These are phyloP conservation scores for Akanthomyces muscarius DNA, from an alignment of 2,329 filamentous ascomycete genomes.

Conservation along the genomic window DNA sequence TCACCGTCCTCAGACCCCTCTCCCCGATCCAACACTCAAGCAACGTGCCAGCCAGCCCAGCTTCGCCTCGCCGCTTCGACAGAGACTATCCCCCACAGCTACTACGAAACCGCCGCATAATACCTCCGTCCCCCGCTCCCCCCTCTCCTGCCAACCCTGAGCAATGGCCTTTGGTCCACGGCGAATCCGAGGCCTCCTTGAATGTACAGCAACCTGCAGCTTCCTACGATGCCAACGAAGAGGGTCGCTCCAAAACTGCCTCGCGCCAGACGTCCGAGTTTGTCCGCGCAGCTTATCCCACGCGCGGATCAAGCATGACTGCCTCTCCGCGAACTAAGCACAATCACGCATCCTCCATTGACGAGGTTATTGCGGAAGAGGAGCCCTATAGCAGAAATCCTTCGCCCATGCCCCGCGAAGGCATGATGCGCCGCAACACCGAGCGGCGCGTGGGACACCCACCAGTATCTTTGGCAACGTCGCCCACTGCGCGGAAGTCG, in stretches of 20 bases:
- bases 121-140: slow-evolving; percentile 3
- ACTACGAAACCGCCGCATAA: slow-evolving; percentile 12
- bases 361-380: slow-evolving; percentile 22
- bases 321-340: slow-evolving; percentile 22
- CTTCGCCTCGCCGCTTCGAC: slow-evolving; percentile 11
- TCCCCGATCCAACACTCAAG: slow-evolving; percentile 25
- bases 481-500: slow-evolving; percentile 5
- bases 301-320: slow-evolving; percentile 27
- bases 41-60: slow-evolving; percentile 15
- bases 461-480: slow-evolving; percentile 13
- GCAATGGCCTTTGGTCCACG: slow-evolving; percentile 4
- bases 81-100: slow-evolving; percentile 10
- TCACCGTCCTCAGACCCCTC: slow-evolving; percentile 34
- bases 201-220: not conserved
- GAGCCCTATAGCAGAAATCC: not conserved
- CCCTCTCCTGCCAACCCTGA: slow-evolving; percentile 1
- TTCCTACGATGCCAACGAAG: not conserved
- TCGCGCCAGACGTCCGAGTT: slow-evolving; percentile 9
- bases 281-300: slow-evolving; percentile 22
- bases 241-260: not conserved
- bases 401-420: slow-evolving; percentile 13
- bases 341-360: slow-evolving; percentile 27
- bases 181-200: not conserved
- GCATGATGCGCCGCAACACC: not conserved
- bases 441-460: slow-evolving; percentile 8